phyloP scores from a whole-genome alignment of 768 basidiomycete species.

The Ramaria sp. region DNA sequence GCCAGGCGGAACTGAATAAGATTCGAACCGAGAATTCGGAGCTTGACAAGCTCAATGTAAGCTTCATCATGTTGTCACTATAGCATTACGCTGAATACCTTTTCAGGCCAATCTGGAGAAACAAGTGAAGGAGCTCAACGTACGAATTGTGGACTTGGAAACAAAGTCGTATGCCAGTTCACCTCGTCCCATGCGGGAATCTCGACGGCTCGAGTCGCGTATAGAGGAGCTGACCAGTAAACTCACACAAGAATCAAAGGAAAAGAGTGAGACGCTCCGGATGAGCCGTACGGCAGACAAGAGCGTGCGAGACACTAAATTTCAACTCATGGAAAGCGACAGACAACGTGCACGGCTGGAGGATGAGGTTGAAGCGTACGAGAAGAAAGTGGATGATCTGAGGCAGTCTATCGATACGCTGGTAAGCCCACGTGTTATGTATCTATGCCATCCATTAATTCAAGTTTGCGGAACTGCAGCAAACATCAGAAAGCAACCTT shows the following conservation, averaged over 20 bases:
- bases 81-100: conserved; percentile 8
- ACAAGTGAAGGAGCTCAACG: conserved; percentile 74
- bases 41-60: conserved; percentile 66
- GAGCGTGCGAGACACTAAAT: conserved; percentile 37
- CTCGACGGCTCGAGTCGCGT: conserved; percentile 53
- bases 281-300: conserved; percentile 34
- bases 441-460: neutral
- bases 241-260: conserved; percentile 40
- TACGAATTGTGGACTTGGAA: conserved; percentile 74
- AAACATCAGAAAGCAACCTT: conserved; percentile 57
- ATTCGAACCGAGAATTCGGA: conserved; percentile 74
- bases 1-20: conserved; percentile 64
- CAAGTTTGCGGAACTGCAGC: conserved; percentile 27
- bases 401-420: conserved; percentile 48
- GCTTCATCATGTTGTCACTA: conserved; percentile 15
- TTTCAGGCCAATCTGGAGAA: conserved; percentile 71
- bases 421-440: conserved; percentile 26
- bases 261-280: conserved; percentile 25
- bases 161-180: conserved; percentile 61
- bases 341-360: conserved; percentile 51
- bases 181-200: conserved; percentile 32
- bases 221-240: conserved; percentile 64
- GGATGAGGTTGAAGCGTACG: conserved; percentile 51
- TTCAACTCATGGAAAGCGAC: conserved; percentile 49
- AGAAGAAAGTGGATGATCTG: conserved; percentile 44